A percentile compares a stretch with the other conserved stretches of the same genome.
Evolutionary conservation across 768 basidiomycete genomes (phyloP).

Genomic region (Tephrocybe sp.): DNA sequence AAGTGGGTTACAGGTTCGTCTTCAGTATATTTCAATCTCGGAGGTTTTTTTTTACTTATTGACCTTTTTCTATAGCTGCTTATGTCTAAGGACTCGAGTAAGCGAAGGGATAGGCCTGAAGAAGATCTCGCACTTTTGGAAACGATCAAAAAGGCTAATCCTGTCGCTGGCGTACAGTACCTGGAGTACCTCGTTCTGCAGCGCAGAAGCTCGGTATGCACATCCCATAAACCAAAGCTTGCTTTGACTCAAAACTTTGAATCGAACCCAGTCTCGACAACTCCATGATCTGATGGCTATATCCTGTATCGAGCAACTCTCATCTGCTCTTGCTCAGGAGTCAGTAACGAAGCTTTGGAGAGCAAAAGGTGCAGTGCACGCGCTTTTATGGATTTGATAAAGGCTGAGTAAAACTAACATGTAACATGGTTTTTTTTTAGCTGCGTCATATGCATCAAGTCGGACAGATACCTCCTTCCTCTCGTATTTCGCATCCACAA

Average conservation of each 20-base stretch:
- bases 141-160: conserved; percentile 53
- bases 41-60: too few relatives aligned
- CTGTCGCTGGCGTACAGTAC: conserved; percentile 64
- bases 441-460: conserved; percentile 32
- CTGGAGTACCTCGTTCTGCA: conserved; percentile 80
- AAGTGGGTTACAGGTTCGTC: conserved; percentile 63
- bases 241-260: neutral
- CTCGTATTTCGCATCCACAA: conserved; percentile 78
- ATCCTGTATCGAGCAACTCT: conserved; percentile 53
- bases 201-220: conserved; percentile 55
- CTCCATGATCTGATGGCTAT: conserved; percentile 68
- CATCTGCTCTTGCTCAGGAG: conserved; percentile 48
- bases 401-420: neutral
- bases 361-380: conserved; percentile 65
- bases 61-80: conserved; percentile 48
- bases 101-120: conserved; percentile 53
- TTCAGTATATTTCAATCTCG: neutral
- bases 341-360: conserved; percentile 60
- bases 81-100: conserved; percentile 50
- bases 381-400: neutral
- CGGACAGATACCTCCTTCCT: conserved; percentile 49
- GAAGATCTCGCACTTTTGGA: conserved; percentile 60
- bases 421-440: too few relatives aligned
- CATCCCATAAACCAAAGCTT: neutral
- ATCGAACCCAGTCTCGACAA: conserved; percentile 43